Percentiles rank a stretch among this genome's conserved stretches.
Evolutionary conservation across 2,329 filamentous ascomycete species (phyloP).

Genomic region (Fusarium fracticaudum): DNA sequence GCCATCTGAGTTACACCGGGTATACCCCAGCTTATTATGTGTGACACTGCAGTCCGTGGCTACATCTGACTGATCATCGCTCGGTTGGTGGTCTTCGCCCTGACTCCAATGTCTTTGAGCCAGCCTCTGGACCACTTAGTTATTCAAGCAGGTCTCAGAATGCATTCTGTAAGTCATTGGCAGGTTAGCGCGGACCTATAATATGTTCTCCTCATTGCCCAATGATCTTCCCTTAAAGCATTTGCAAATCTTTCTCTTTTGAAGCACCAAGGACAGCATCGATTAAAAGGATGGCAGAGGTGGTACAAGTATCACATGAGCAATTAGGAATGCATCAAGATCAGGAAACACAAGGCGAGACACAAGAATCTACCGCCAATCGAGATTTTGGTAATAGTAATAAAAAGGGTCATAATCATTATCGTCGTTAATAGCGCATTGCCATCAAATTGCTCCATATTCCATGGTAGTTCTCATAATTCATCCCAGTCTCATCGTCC

Average conservation of each 20-base stretch:
- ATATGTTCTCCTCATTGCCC: not conserved
- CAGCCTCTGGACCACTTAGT: not conserved
- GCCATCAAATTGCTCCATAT: slow-evolving; percentile 35
- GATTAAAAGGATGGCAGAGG: not conserved
- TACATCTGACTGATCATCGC: not conserved
- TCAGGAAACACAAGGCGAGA: not conserved
- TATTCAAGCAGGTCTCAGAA: not conserved
- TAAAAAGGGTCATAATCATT: slow-evolving; percentile 40
- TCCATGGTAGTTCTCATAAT: slow-evolving; percentile 29
- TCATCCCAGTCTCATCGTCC: slow-evolving; percentile 27
- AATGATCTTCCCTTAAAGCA: not conserved
- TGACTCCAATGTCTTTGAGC: not conserved
- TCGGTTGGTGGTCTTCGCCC: not conserved
- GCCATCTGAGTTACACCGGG: not conserved
- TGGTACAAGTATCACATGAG: slow-evolving; percentile 1
- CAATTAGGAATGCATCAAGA: not conserved
- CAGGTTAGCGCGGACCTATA: not conserved
- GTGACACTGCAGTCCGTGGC: not conserved
- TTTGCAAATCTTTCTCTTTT: not conserved
- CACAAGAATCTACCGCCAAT: not conserved
- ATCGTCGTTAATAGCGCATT: slow-evolving; percentile 39
- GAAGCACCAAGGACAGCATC: not conserved
- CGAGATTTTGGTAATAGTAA: not conserved
- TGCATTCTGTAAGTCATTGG: not conserved
- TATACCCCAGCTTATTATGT: not conserved